Percentiles rank a stretch among this genome's conserved stretches.
phyloP scores from a whole-genome alignment of 495 filamentous ascomycete genomes.

The Parathielavia appendiculata region DNA sequence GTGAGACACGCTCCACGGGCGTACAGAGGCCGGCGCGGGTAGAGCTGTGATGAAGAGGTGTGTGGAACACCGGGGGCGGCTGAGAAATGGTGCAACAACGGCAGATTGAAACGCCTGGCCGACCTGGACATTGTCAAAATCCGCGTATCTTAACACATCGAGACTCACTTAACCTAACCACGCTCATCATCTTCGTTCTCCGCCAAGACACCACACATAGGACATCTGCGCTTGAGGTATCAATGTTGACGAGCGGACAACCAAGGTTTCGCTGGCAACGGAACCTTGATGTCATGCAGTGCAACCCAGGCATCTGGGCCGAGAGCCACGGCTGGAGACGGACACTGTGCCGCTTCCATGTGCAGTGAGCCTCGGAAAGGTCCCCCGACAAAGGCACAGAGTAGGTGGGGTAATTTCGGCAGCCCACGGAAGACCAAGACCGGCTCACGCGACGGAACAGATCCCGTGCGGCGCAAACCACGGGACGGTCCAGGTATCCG shows the following conservation, averaged over 20 bases:
- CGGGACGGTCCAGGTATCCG: slow-evolving; percentile 11
- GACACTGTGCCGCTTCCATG: slow-evolving; percentile 13
- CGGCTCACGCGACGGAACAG: slow-evolving; percentile 6
- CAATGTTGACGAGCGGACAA: neutral
- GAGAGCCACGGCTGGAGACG: neutral
- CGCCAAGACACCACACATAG: too few relatives aligned
- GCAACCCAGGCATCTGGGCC: slow-evolving; percentile 12
- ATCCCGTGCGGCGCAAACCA: slow-evolving; percentile 8
- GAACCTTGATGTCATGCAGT: slow-evolving; percentile 14
- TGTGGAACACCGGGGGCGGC: too few relatives aligned
- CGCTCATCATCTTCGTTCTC: too few relatives aligned
- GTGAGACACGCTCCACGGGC: slow-evolving; percentile 1
- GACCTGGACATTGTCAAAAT: neutral
- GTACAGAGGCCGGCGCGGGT: too few relatives aligned
- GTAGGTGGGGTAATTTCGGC: neutral
- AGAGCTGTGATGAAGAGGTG: too few relatives aligned
- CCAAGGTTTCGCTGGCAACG: neutral
- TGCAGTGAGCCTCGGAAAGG: slow-evolving; percentile 8
- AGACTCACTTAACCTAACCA: neutral
- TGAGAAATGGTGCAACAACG: too few relatives aligned
- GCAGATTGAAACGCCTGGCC: too few relatives aligned
- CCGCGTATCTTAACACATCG: neutral
- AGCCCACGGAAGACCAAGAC: slow-evolving; percentile 2
- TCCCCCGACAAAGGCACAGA: neutral
- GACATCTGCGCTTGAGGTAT: too few relatives aligned